phyloP scores from a whole-genome alignment of 345 rosid species.

The Eucalyptus virginea region DNA sequence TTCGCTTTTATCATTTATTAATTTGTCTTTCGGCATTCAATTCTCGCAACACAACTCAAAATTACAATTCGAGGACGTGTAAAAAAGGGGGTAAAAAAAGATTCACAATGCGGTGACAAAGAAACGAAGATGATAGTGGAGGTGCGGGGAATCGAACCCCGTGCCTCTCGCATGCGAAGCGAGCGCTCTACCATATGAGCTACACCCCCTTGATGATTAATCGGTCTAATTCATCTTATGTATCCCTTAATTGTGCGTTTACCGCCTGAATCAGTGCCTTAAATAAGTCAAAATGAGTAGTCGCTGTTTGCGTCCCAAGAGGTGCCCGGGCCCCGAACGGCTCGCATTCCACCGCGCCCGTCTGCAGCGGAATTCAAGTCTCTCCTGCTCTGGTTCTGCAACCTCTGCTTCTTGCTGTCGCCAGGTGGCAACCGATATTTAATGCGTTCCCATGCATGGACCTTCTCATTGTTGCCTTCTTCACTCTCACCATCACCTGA shows the following conservation, averaged over 20 bases:
- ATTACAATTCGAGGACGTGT: not conserved
- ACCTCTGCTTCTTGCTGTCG: not conserved
- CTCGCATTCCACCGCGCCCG: not conserved
- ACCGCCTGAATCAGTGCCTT: not conserved
- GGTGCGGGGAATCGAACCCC: constrained; percentile 98
- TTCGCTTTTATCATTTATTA: not conserved
- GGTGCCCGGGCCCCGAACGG: not conserved
- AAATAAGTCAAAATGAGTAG: not conserved
- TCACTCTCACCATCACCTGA: not conserved
- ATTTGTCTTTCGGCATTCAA: not conserved
- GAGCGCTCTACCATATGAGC: constrained; percentile 99
- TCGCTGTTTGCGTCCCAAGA: not conserved
- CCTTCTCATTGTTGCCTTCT: not conserved
- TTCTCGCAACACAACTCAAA: not conserved
- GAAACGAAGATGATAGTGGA: constrained; percentile 6
- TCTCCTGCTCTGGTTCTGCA: not conserved
- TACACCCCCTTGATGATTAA: constrained; percentile 24
- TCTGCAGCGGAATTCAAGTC: not conserved
- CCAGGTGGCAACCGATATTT: not conserved
- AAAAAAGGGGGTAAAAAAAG: not conserved
- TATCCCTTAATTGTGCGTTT: not conserved
- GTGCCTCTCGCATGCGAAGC: constrained; percentile 99
- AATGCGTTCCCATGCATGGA: not conserved
- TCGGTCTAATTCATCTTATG: rapidly evolving
- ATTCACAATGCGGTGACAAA: not conserved